Evolutionary conservation across 208 protist species (phyloP).

Genomic region (Leishmania arabica): DNA sequence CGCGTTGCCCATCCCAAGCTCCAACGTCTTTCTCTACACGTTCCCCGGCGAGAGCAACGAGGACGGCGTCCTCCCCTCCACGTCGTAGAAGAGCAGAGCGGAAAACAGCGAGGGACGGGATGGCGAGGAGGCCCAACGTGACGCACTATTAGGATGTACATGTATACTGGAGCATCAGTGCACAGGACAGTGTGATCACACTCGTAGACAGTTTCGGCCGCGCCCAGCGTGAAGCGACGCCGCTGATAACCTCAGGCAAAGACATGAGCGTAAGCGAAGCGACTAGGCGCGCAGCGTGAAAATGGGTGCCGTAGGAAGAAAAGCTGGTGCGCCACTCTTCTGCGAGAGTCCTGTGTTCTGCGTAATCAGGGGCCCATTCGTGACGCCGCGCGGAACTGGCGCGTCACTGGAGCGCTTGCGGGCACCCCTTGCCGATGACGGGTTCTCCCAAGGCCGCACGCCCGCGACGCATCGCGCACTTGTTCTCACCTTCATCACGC

Average conservation of each 20-base stretch:
- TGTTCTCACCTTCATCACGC: too few species aligned
- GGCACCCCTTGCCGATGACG: background rate
- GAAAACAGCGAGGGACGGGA: background rate
- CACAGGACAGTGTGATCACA: background rate
- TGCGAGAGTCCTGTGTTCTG: background rate
- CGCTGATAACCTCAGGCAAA: background rate
- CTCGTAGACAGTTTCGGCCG: background rate
- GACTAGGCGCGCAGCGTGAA: background rate
- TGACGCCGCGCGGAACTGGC: background rate
- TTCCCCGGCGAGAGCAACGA: slow-evolving; percentile 33
- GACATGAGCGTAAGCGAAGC: background rate
- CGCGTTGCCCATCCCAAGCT: slow-evolving; percentile 32
- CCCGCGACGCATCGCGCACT: background rate
- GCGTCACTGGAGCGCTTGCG: background rate
- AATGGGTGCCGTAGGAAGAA: background rate
- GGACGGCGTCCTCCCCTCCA: background rate
- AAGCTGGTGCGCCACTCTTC: background rate
- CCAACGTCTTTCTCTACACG: slow-evolving; percentile 46
- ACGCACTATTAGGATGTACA: background rate
- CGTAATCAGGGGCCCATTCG: background rate
- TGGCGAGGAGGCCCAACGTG: background rate
- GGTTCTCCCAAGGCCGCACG: background rate
- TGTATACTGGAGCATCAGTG: background rate
- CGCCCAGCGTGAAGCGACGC: background rate
- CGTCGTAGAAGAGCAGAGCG: background rate